phyloP scores from a whole-genome alignment of 139 green algal species.

The Chlamydomonas applanata region DNA sequence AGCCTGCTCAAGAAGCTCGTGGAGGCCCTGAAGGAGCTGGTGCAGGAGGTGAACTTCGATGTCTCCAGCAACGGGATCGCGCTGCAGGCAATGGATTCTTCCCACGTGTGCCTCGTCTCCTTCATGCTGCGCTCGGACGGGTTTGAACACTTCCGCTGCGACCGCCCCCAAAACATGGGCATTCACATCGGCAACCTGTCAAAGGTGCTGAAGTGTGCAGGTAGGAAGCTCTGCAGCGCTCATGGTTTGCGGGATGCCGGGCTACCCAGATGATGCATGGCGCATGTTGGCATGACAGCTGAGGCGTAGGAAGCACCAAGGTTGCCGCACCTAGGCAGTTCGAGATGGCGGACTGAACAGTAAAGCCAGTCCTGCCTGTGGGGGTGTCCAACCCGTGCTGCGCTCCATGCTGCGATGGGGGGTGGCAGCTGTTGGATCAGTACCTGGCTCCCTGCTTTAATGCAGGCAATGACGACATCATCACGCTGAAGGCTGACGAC shows the following conservation, averaged over 20 bases:
- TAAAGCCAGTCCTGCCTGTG: too few relatives aligned
- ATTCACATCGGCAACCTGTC: conserved; percentile 93
- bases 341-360: too few relatives aligned
- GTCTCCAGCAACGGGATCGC: conserved; percentile 69
- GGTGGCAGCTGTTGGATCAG: too few relatives aligned
- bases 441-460: too few relatives aligned
- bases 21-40: conserved; percentile 96
- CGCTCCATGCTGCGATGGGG: too few relatives aligned
- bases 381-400: too few relatives aligned
- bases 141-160: conserved; percentile 98
- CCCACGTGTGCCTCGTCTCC: conserved; percentile 92
- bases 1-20: conserved; percentile 87
- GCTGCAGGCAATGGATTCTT: conserved; percentile 97
- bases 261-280: too few relatives aligned
- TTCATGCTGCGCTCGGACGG: conserved; percentile 83
- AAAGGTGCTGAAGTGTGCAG: conserved; percentile 98
- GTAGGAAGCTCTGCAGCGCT: too few relatives aligned
- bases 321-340: too few relatives aligned
- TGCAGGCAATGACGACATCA: conserved; percentile 88
- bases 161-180: conserved; percentile 86
- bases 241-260: too few relatives aligned
- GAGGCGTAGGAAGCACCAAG: too few relatives aligned
- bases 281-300: too few relatives aligned
- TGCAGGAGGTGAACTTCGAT: conserved; percentile 98
- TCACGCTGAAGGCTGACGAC: conserved; percentile 97